A percentile compares a stretch with the other conserved stretches of the same genome.
These are phyloP conservation scores for Prinsepia uniflora DNA, from an alignment of 306 rosid genomes.

Conservation along the genomic window DNA sequence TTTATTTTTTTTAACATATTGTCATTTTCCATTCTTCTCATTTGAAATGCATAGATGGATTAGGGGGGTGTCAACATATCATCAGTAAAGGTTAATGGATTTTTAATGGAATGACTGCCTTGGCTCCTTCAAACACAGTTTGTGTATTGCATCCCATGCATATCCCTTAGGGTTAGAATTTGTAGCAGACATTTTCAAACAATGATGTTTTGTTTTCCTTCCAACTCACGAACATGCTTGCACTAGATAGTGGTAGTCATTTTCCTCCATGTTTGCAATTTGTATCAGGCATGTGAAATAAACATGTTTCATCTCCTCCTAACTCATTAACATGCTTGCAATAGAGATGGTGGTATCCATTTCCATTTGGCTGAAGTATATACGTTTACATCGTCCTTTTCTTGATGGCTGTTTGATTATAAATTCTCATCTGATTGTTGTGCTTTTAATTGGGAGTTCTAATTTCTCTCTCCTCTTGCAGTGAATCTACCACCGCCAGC, in stretches of 20 bases:
- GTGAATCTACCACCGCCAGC: slow-evolving; percentile 15
- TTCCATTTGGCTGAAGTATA: no score
- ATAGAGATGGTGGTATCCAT: not conserved
- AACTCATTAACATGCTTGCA: not conserved
- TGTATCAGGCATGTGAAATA: not conserved
- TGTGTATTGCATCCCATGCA: no score
- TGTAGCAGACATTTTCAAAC: not conserved
- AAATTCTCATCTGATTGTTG: not conserved
- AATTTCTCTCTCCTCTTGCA: not conserved
- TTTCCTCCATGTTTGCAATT: not conserved
- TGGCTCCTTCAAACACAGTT: not conserved
- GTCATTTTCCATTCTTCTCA: not conserved
- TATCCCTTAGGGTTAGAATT: not conserved
- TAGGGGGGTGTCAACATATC: no score
- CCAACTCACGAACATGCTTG: not conserved
- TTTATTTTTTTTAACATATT: not conserved
- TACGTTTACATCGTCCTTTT: not conserved
- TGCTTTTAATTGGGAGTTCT: not conserved
- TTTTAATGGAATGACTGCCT: not conserved
- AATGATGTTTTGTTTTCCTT: not conserved
- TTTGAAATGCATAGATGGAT: no score
- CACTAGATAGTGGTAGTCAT: not conserved
- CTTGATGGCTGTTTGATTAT: not conserved
- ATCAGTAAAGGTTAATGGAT: no score
- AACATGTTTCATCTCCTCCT: not conserved